These are phyloP conservation scores for Beauveria pseudobassiana DNA, from an alignment of 2,329 filamentous ascomycete species.

Conservation along the genomic window DNA sequence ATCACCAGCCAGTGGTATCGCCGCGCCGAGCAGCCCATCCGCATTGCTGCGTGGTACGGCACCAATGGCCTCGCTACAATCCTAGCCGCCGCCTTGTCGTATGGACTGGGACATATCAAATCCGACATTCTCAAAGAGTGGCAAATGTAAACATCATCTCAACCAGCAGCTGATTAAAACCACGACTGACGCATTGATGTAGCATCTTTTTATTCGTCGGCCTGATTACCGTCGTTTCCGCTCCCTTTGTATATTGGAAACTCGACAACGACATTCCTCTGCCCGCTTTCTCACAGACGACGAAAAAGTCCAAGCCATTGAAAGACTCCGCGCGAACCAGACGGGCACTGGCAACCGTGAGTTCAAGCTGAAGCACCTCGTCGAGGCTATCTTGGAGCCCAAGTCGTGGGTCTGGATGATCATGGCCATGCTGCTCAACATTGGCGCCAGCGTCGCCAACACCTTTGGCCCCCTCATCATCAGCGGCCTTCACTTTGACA, in stretches of 20 bases:
- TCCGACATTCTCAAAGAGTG: slow-evolving; percentile 12
- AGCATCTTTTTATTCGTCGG: slow-evolving; percentile 54
- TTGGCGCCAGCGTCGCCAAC: slow-evolving; percentile 56
- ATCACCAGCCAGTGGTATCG: slow-evolving; percentile 42
- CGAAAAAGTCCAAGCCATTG: slow-evolving; percentile 61
- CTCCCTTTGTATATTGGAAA: slow-evolving; percentile 50
- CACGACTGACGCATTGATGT: neutral
- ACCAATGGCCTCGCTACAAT: slow-evolving; percentile 53
- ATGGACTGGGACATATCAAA: slow-evolving; percentile 47
- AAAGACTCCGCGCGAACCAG: slow-evolving; percentile 65
- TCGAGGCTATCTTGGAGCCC: slow-evolving; percentile 39
- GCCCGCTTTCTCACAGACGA: slow-evolving; percentile 53
- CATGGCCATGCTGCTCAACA: slow-evolving; percentile 55
- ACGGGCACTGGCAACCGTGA: slow-evolving; percentile 66
- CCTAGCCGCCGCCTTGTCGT: slow-evolving; percentile 47
- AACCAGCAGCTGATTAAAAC: too few species aligned
- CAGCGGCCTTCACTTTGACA: slow-evolving; percentile 51
- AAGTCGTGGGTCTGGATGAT: slow-evolving; percentile 53
- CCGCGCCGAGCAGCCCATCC: slow-evolving; percentile 50
- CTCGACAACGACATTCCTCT: slow-evolving; percentile 51
- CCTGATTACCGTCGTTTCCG: slow-evolving; percentile 50
- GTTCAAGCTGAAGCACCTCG: slow-evolving; percentile 60
- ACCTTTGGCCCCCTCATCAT: slow-evolving; percentile 60
- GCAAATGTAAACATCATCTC: slow-evolving; percentile 10
- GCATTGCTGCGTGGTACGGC: slow-evolving; percentile 60